phyloP scores from a whole-genome alignment of 1,284 basidiomycete genomes.

The Fomitiporia mediterranea region DNA sequence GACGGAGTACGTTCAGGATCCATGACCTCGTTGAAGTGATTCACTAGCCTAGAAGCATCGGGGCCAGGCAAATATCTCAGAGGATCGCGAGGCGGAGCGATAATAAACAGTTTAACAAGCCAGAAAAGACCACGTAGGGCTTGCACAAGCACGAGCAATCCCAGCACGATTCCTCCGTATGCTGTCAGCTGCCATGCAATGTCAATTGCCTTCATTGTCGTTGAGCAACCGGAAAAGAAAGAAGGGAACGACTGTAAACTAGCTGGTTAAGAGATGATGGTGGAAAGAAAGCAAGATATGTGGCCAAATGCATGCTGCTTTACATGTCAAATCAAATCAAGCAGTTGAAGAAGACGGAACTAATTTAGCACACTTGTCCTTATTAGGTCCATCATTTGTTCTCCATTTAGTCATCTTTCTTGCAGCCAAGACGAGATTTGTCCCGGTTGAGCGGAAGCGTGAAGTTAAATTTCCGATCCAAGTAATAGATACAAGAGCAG shows the following conservation, averaged over 20 bases:
- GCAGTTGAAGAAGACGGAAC: too few relatives aligned
- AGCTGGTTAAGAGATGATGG: neutral
- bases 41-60: constrained; percentile 35
- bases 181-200: neutral
- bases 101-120: constrained; percentile 38
- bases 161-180: constrained; percentile 4
- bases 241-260: neutral
- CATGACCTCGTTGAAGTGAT: constrained; percentile 40
- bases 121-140: constrained; percentile 34
- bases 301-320: too few relatives aligned
- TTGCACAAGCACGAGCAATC: constrained; percentile 24
- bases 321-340: constrained; percentile 1
- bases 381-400: constrained; percentile 2
- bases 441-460: too few relatives aligned
- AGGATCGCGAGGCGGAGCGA: constrained; percentile 43
- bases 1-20: constrained; percentile 38
- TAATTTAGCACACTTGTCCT: neutral
- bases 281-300: neutral
- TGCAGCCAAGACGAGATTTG: neutral
- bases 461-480: too few relatives aligned
- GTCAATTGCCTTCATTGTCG: neutral
- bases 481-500: too few relatives aligned
- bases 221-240: neutral
- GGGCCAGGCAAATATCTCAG: constrained; percentile 45
- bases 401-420: neutral